These are phyloP conservation scores for Aspergillus carbonarius DNA, from an alignment of 2,329 filamentous ascomycete species.

Conservation along the genomic window DNA sequence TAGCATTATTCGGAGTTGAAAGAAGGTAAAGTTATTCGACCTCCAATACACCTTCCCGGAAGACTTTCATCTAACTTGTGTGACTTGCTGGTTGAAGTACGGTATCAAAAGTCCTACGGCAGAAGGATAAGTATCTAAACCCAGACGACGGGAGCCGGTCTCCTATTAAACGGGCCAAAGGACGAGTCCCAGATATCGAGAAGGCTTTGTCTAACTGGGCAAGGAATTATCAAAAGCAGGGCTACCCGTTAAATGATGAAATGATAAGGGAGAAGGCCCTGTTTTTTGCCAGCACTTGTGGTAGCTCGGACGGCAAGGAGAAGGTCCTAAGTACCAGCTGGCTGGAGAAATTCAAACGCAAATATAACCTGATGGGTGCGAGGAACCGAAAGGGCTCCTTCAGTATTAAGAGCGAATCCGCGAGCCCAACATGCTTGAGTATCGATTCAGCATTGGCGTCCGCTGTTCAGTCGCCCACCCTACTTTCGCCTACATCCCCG, in stretches of 20 bases:
- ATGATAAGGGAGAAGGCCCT: slow-evolving; percentile 80
- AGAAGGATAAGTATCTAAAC: slow-evolving; percentile 91
- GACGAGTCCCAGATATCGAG: slow-evolving; percentile 87
- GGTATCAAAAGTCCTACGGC: slow-evolving; percentile 93
- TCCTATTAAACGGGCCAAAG: slow-evolving; percentile 77
- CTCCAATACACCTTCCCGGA: background rate
- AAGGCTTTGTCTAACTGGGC: slow-evolving; percentile 86
- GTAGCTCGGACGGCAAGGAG: slow-evolving; percentile 68
- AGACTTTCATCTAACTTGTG: slow-evolving; percentile 8
- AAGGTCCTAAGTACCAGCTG: slow-evolving; percentile 73
- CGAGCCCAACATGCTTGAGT: slow-evolving; percentile 60
- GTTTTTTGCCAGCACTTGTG: slow-evolving; percentile 74
- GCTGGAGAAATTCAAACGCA: slow-evolving; percentile 95
- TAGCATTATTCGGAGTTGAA: slow-evolving; percentile 90
- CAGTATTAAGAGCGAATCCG: slow-evolving; percentile 63
- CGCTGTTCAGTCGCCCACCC: slow-evolving; percentile 61
- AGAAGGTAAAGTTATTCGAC: slow-evolving; percentile 67
- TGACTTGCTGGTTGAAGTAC: slow-evolving; percentile 61
- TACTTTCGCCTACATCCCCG: slow-evolving; percentile 72
- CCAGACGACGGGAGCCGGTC: slow-evolving; percentile 76
- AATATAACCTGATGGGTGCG: slow-evolving; percentile 64
- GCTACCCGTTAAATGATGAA: slow-evolving; percentile 71
- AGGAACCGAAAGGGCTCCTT: slow-evolving; percentile 55
- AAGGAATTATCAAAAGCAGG: slow-evolving; percentile 74
- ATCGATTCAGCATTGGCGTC: slow-evolving; percentile 56